Evolutionary conservation across 75 land plant genomes (phyloP), one percentile per base, ranked within the genome.

Genomic region (Isoetes taiwanensis): DNA sequence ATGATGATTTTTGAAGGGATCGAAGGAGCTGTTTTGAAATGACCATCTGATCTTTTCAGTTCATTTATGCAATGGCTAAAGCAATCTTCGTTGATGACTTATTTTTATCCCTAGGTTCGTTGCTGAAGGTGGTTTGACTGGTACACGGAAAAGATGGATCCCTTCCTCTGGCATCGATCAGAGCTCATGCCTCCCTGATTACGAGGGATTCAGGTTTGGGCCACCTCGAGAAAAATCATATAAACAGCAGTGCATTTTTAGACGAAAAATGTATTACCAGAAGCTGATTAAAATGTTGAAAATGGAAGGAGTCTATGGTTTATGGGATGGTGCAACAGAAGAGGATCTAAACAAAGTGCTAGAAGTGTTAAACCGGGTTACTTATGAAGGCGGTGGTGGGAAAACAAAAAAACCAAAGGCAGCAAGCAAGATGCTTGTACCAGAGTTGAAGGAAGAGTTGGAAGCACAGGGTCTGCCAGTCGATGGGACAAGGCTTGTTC

Each of bases 361-460:
- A 48, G 80, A 78, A 53, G 73, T 80, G 65, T 64, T 12, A 56
- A 72, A 58, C 55, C 84, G 76, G 52, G 79, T 80, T 3, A 78
- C 81, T 5, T 61, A 75, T 42, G 85, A 90, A 31, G 61, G 66
- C 1, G 68, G 75, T 20, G 65, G 65, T 10, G 69, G 37, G 43
- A 72, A 74, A 66, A 66, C 55, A 40, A 63, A 70, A 53, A 94
- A 82, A 66, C 99, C 99, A 32, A 94, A 94, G 55, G 96, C 99
- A 60, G 99, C 99, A 24, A 88, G 96, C 67, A 94, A 94, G 58
- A 84, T 94, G 90, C 26, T 84, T 42, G 86, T 88, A 23, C 69
- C 82, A 46, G 96, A 94, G 42, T 29, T 94, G 52, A 94, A 78
- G 67, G 96, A 88, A 66, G 99, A 94, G 53, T 70, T 94, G 33